Conservation (phyloP, 148 eudicot genomes). For the Mesembryanthemum crystallinum region DNA sequence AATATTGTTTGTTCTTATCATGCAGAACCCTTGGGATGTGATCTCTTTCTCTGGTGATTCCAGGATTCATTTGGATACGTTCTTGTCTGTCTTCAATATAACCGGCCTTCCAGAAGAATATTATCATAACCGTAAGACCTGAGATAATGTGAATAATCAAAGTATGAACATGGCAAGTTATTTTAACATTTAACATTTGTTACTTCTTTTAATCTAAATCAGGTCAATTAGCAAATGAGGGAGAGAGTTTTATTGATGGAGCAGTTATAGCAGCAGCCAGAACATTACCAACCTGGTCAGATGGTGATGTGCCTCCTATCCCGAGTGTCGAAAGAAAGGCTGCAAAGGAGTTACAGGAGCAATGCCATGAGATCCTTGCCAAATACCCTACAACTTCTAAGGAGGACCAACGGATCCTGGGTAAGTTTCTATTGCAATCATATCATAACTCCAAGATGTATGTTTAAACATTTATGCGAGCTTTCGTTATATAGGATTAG, state of each 20-base stretch:
- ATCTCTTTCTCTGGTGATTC: constrained; percentile 76
- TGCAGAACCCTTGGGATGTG: constrained; percentile 98
- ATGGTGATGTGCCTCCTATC: constrained; percentile 72
- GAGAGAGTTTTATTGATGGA: constrained; percentile 78
- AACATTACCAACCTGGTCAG: constrained; percentile 92
- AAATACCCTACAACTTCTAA: constrained; percentile 63
- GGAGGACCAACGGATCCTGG: constrained; percentile 77
- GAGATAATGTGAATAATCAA: background rate
- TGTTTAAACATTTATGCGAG: background rate
- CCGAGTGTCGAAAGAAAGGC: constrained; percentile 90
- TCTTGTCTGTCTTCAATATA: constrained; percentile 93
- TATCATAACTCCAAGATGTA: background rate
- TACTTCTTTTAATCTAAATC: constrained; percentile 16
- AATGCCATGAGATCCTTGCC: constrained; percentile 75
- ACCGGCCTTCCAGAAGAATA: constrained; percentile 82
- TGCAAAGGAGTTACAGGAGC: constrained; percentile 79
- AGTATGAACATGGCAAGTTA: background rate
- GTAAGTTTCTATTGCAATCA: constrained; percentile 34
- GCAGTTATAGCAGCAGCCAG: constrained; percentile 95
- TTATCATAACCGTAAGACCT: constrained; percentile 65
- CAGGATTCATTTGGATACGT: constrained; percentile 77
- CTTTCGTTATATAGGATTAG: background rate
- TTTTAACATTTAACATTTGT: background rate
- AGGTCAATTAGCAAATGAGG: constrained; percentile 52
- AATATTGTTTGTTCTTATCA: background rate